Conservation (phyloP, 768 basidiomycete genomes). For the Psilocybe sp. region DNA sequence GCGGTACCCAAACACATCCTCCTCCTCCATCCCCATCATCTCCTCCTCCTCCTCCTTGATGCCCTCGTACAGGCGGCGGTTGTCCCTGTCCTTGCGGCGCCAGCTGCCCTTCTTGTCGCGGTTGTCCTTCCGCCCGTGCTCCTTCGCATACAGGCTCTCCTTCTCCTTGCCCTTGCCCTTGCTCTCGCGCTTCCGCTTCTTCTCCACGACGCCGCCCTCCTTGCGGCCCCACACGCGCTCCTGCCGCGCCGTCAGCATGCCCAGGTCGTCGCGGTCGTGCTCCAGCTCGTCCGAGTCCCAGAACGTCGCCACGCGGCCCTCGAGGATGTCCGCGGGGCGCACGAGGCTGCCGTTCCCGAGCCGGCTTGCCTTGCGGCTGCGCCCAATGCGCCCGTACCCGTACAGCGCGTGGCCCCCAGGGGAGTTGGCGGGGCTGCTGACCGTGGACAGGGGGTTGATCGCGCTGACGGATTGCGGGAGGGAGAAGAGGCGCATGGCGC, state of each 20-base stretch:
- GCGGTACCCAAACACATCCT: conserved; percentile 6
- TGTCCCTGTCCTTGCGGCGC: conserved; percentile 2
- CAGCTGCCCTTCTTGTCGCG: background rate
- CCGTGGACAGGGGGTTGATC: conserved; percentile 75
- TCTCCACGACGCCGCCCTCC: background rate
- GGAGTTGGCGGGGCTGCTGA: conserved; percentile 54
- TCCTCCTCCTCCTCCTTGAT: background rate
- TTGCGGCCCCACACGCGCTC: background rate
- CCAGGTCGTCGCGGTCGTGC: conserved; percentile 25
- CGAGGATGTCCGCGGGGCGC: conserved; percentile 70
- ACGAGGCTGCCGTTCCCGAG: conserved; percentile 28
- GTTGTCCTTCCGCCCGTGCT: background rate
- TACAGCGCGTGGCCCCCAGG: conserved; percentile 27
- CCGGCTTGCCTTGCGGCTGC: conserved; percentile 5
- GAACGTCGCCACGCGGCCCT: conserved; percentile 45
- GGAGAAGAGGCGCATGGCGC: conserved; percentile 69
- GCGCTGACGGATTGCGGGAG: conserved; percentile 61
- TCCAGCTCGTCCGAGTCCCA: conserved; percentile 46
- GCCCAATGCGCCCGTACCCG: conserved; percentile 1
- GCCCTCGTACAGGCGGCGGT: background rate
- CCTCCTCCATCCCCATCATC: conserved; percentile 8
- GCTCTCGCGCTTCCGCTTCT: conserved; percentile 4
- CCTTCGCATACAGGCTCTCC: background rate
- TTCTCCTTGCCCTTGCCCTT: background rate
- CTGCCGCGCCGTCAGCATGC: conserved; percentile 1